Percentiles rank a stretch among this genome's conserved stretches.
phyloP scores from a whole-genome alignment of 345 rosid species.

The Dimocarpus longan region DNA sequence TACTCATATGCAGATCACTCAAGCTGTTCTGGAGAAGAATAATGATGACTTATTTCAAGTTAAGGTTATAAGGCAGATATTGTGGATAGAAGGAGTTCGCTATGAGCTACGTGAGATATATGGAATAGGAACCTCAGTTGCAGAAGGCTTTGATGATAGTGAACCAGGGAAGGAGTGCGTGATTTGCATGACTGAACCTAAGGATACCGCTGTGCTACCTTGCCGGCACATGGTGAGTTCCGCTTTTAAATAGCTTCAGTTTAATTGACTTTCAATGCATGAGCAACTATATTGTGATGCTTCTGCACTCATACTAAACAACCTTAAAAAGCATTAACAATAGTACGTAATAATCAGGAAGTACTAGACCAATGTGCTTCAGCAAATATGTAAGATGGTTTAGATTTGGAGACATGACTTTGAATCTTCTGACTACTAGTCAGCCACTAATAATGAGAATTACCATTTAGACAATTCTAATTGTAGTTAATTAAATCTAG shows the following conservation, averaged over 20 bases:
- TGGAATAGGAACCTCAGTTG: slow-evolving; percentile 67
- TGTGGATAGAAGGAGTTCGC: slow-evolving; percentile 76
- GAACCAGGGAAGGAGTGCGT: slow-evolving; percentile 83
- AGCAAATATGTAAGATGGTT: neutral
- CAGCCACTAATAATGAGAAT: neutral
- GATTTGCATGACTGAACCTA: slow-evolving; percentile 90
- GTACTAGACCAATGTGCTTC: slow-evolving; percentile 5
- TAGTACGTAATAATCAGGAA: neutral
- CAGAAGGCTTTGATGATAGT: slow-evolving; percentile 53
- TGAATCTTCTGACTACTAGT: neutral
- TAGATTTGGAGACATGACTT: neutral
- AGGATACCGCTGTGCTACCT: slow-evolving; percentile 85
- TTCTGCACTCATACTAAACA: neutral
- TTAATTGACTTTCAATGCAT: neutral
- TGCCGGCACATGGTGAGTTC: slow-evolving; percentile 89
- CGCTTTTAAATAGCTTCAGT: slow-evolving; percentile 7
- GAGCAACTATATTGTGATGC: neutral
- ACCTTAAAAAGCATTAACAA: neutral
- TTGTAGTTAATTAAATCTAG: neutral
- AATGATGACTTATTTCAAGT: slow-evolving; percentile 52
- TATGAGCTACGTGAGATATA: slow-evolving; percentile 80
- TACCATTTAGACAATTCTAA: neutral
- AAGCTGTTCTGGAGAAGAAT: slow-evolving; percentile 66
- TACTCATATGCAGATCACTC: slow-evolving; percentile 77
- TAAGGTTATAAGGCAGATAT: slow-evolving; percentile 74